Evolutionary conservation across 495 filamentous ascomycete genomes (phyloP).

Genomic region (Penicillium diatomitis): DNA sequence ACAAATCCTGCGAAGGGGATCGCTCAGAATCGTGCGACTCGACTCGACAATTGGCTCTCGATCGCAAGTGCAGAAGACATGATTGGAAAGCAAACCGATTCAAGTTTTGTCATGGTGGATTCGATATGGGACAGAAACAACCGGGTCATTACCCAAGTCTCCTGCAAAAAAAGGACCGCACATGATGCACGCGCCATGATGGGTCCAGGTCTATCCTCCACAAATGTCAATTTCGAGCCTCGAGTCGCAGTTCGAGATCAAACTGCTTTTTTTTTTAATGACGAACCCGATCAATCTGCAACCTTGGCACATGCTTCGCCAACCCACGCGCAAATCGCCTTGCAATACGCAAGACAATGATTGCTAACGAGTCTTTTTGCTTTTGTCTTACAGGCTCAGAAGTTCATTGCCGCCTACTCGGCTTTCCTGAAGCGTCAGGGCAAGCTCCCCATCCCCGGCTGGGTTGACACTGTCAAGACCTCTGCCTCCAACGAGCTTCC

Average conservation of each 20-base stretch:
- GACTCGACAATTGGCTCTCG: not conserved
- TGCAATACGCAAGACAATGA: slow-evolving; percentile 1
- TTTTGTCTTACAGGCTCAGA: slow-evolving; percentile 57
- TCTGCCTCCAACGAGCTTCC: slow-evolving; percentile 91
- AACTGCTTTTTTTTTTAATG: slow-evolving; percentile 6
- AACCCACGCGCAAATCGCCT: slow-evolving; percentile 1
- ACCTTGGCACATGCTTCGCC: slow-evolving; percentile 5
- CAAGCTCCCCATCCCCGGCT: slow-evolving; percentile 95
- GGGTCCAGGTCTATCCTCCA: too few species aligned
- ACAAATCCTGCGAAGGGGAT: not conserved
- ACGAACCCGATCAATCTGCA: slow-evolving; percentile 16
- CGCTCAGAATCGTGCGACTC: not conserved
- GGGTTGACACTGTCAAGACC: slow-evolving; percentile 99
- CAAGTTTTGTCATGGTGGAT: not conserved
- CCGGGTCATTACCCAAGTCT: too few species aligned
- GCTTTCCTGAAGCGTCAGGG: slow-evolving; percentile 98
- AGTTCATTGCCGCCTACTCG: slow-evolving; percentile 91
- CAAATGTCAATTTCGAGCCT: too few species aligned
- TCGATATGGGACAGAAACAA: not conserved
- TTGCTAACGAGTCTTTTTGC: slow-evolving; percentile 19
- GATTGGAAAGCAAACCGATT: too few species aligned
- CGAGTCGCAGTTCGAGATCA: slow-evolving; percentile 8
- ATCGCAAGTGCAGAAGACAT: too few species aligned
- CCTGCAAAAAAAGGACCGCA: too few species aligned
- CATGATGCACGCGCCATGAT: too few species aligned